Percentiles rank a stretch among this genome's conserved stretches.
These are phyloP conservation scores for Aspergillus avenaceus DNA, from an alignment of 495 filamentous ascomycete genomes.

Conservation along the genomic window DNA sequence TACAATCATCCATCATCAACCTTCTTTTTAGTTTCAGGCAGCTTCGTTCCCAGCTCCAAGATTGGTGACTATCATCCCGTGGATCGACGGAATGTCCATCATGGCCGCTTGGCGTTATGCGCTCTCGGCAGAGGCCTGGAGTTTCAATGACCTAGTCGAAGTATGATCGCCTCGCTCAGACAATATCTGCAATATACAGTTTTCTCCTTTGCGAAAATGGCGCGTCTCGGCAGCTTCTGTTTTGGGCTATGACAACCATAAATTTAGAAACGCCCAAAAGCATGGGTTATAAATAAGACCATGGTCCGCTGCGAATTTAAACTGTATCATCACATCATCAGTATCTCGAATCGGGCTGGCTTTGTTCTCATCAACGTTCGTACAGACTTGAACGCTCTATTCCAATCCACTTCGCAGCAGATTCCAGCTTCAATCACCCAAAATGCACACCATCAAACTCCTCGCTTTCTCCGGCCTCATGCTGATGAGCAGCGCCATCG, in stretches of 20 bases:
- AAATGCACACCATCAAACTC: constrained; percentile 25
- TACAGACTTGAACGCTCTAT: too few species aligned
- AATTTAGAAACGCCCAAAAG: neutral
- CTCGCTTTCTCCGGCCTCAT: constrained; percentile 26
- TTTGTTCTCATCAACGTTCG: neutral
- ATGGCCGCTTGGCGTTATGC: neutral
- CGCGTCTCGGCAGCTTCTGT: neutral
- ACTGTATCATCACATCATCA: neutral
- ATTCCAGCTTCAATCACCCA: constrained; percentile 7
- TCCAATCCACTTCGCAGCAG: neutral
- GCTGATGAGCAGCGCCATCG: constrained; percentile 23
- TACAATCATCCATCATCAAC: neutral
- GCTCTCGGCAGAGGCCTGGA: neutral
- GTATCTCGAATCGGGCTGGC: too few species aligned
- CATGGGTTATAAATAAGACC: neutral
- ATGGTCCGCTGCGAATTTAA: neutral
- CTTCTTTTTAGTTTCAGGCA: constrained; percentile 2
- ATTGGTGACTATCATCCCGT: constrained; percentile 5
- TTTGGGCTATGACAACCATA: neutral
- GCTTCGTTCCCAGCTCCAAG: constrained; percentile 2
- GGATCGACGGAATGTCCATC: neutral
- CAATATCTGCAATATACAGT: neutral
- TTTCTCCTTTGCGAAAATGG: neutral
- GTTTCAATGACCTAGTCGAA: neutral
- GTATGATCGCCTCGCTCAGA: neutral